Percentiles rank a stretch among this genome's conserved stretches.
phyloP scores from a whole-genome alignment of 352 stramenopile species.

The Globisporangium carolinianum region DNA sequence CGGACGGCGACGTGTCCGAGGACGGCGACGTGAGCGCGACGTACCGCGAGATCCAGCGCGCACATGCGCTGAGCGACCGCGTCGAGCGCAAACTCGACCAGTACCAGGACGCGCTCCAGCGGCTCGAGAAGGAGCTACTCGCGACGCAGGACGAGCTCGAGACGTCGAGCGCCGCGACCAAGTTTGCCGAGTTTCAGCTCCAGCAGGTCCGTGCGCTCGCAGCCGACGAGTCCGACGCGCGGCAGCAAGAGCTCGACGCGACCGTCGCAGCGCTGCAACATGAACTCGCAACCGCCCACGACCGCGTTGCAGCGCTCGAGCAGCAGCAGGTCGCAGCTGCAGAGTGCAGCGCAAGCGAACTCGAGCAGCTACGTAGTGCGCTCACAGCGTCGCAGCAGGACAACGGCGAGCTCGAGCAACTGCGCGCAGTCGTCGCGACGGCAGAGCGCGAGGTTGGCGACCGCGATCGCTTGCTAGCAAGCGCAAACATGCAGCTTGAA shows the following conservation, averaged over 20 bases:
- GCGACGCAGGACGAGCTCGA: constrained; percentile 71
- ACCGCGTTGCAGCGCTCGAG: constrained; percentile 4
- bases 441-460: constrained; percentile 3
- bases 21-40: constrained; percentile 27
- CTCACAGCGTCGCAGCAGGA: not conserved
- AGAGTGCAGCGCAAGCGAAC: not conserved
- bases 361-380: not conserved
- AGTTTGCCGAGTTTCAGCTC: constrained; percentile 79
- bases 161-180: constrained; percentile 63
- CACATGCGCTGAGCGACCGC: constrained; percentile 44
- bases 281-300: constrained; percentile 11
- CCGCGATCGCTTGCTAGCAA: not conserved
- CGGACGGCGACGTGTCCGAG: constrained; percentile 27
- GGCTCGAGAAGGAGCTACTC: constrained; percentile 56
- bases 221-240: constrained; percentile 34
- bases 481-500: constrained; percentile 1
- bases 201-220: constrained; percentile 57
- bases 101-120: constrained; percentile 66
- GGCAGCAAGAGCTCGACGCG: constrained; percentile 20
- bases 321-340: constrained; percentile 3
- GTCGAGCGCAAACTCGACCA: constrained; percentile 66
- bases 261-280: constrained; percentile 14
- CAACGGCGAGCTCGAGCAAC: constrained; percentile 1
- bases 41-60: constrained; percentile 55
- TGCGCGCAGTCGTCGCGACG: not conserved